A percentile compares a stretch with the other conserved stretches of the same genome.
These are phyloP conservation scores for Boletus bicolor DNA, from an alignment of 768 basidiomycete species.

Conservation along the genomic window DNA sequence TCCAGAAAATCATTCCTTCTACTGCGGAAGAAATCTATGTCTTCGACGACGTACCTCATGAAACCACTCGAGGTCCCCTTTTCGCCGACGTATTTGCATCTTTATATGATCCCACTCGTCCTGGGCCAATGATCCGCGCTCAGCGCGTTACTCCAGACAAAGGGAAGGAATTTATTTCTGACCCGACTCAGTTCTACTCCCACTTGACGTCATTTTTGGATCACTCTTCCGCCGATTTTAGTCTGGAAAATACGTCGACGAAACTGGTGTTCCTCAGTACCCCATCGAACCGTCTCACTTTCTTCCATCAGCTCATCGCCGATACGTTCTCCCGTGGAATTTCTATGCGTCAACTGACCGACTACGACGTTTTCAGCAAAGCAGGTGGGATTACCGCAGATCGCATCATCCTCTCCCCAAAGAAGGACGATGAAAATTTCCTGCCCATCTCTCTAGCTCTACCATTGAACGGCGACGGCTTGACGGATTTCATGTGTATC, in stretches of 20 bases:
- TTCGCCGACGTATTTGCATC: constrained; percentile 71
- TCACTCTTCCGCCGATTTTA: constrained; percentile 28
- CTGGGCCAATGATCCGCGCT: constrained; percentile 44
- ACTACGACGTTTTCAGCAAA: constrained; percentile 74
- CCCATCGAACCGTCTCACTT: constrained; percentile 42
- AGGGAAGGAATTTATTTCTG: constrained; percentile 49
- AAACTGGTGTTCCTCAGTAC: constrained; percentile 56
- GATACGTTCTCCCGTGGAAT: constrained; percentile 57
- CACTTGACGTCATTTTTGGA: constrained; percentile 34
- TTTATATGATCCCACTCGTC: constrained; percentile 41
- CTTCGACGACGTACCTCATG: constrained; percentile 71
- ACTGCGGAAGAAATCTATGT: constrained; percentile 63
- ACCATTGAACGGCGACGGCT: constrained; percentile 52
- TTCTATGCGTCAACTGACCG: constrained; percentile 57
- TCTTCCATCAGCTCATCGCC: constrained; percentile 48
- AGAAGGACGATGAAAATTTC: constrained; percentile 33
- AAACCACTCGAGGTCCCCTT: constrained; percentile 58
- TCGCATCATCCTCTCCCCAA: constrained; percentile 62
- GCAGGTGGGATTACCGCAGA: constrained; percentile 67
- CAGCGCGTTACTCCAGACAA: constrained; percentile 59
- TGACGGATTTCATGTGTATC: constrained; percentile 69
- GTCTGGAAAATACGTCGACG: constrained; percentile 24
- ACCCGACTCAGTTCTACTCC: constrained; percentile 41
- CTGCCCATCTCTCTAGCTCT: constrained; percentile 55
- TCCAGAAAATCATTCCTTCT: constrained; percentile 57